Base-by-base conservation (phyloP, 2,329 filamentous ascomycete species). In the Eurotiales sp. region DNA sequence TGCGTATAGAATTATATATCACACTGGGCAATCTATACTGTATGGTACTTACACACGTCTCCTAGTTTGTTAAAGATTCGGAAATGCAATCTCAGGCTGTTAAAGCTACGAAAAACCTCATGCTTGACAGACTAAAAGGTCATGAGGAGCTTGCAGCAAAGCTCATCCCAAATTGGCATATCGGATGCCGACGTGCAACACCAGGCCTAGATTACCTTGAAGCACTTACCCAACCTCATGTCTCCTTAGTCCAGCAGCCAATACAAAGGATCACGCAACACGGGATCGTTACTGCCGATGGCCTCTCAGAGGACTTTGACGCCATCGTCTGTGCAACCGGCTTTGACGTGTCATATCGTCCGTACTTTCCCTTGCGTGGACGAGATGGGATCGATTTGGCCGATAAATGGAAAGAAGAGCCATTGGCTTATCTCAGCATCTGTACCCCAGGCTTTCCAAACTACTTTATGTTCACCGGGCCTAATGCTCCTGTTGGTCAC, bases 191-290 rank as follows among this genome's bases (percentile, higher is more conserved):
- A 15, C 50, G 50, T 8, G 23, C 45, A 6, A 45, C 48, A 3
- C 74, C 73, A 0, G 74, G 72, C 0, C 67, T 70, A 0, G 72
- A 72, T 1, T 77, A 76, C 51, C 64, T 88, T 2, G 84, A 87
- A 61, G 82, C 83, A 0, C 69, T 87, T 17, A 74, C 75, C 0
- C 72, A 80, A 51, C 75, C 78, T 5, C 85, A 86, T 51, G 81
- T 85, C 1, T 73, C 78, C 3, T 78, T 81, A 53, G 79, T 85
- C 58, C 73, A 71, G 12, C 77, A 73, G 0, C 71, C 67, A 1
- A 86, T 86, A 58, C 72, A 71, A 19, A 72, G 59, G 17, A 58
- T 77, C 34, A 66, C 64, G 0, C 55, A 59, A 2, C 62, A 65
- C 8, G 72, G 73, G 3, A 61, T 68, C 14, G 42, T 58, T 4